phyloP scores from a whole-genome alignment of 2,329 filamentous ascomycete genomes.

The Eutypa lata region DNA sequence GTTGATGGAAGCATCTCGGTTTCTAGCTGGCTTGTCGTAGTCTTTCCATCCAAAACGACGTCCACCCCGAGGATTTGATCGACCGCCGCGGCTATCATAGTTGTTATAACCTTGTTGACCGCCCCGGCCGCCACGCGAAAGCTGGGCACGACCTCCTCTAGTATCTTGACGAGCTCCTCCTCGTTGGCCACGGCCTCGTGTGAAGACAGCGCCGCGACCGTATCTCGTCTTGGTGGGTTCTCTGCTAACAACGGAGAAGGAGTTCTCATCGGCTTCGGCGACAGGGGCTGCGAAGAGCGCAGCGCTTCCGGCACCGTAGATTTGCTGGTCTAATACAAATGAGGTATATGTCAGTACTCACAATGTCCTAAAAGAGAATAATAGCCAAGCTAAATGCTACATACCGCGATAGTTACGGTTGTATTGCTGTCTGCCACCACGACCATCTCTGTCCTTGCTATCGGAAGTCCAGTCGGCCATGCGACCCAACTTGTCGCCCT shows the following conservation, averaged over 20 bases:
- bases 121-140: conserved; percentile 69
- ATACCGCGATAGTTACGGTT: conserved; percentile 89
- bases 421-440: conserved; percentile 81
- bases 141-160: conserved; percentile 57
- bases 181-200: conserved; percentile 78
- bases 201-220: conserved; percentile 85
- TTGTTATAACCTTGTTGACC: conserved; percentile 62
- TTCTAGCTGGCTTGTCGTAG: conserved; percentile 95
- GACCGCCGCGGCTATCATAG: conserved; percentile 71
- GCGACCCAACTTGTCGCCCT: conserved; percentile 96
- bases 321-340: conserved; percentile 73
- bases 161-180: conserved; percentile 63
- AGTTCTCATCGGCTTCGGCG: conserved; percentile 85
- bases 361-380: too few species aligned
- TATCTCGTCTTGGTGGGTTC: conserved; percentile 84
- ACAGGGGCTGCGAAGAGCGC: conserved; percentile 86
- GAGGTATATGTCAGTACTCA: conserved; percentile 14
- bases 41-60: conserved; percentile 98
- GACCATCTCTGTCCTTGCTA: conserved; percentile 75
- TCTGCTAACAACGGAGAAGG: conserved; percentile 97
- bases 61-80: conserved; percentile 68
- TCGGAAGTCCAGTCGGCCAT: conserved; percentile 98
- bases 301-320: conserved; percentile 86
- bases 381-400: too few species aligned
- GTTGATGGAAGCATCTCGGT: conserved; percentile 92